Evolutionary conservation across 139 green algal genomes (phyloP).

Genomic region (Eudorina sp.): DNA sequence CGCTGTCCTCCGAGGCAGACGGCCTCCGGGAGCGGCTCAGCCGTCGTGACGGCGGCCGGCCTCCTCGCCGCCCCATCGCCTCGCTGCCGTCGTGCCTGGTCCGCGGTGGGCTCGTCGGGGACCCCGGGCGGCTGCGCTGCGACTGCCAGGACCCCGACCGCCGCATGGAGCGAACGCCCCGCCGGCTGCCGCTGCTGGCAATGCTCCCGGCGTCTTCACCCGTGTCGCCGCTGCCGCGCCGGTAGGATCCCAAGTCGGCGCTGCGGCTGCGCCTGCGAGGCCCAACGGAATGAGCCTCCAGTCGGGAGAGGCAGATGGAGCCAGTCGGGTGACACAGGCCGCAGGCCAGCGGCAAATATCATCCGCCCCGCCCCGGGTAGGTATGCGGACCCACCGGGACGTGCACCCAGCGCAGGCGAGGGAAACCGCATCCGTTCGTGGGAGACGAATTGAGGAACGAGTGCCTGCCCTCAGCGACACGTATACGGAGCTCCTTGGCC

Average conservation of each 20-base stretch:
- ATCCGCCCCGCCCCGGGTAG: too few species aligned
- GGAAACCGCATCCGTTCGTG: too few species aligned
- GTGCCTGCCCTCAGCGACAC: too few species aligned
- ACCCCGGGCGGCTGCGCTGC: neutral
- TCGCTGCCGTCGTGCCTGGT: neutral
- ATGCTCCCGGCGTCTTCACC: neutral
- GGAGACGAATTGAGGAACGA: too few species aligned
- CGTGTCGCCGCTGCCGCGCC: neutral
- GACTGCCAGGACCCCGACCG: neutral
- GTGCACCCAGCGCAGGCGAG: too few species aligned
- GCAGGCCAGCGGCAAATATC: too few species aligned
- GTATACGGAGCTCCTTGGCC: too few species aligned
- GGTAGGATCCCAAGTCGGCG: neutral
- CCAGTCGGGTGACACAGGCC: too few species aligned
- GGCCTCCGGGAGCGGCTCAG: neutral
- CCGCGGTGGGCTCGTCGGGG: too few species aligned
- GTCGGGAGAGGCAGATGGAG: too few species aligned
- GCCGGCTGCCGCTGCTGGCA: neutral
- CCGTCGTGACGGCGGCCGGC: neutral
- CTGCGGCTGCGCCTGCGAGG: neutral
- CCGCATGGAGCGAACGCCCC: neutral
- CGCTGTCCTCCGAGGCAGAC: neutral
- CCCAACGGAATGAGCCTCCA: too few species aligned
- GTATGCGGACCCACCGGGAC: too few species aligned
- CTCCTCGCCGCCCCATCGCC: neutral